phyloP scores from a whole-genome alignment of 2,329 filamentous ascomycete species.

The Exophiala spinifera region DNA sequence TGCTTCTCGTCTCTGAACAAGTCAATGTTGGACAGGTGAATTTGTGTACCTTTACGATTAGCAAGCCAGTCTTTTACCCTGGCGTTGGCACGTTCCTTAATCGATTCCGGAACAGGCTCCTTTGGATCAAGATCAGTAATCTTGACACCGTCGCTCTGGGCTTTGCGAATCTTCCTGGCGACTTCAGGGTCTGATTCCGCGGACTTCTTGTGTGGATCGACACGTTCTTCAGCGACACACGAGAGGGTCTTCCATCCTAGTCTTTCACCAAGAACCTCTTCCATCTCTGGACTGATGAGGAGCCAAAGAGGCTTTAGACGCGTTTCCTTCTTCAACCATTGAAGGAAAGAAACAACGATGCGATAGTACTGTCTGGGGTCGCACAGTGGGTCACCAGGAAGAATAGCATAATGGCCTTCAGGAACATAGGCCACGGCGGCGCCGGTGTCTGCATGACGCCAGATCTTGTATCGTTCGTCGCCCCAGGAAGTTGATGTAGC shows the following conservation, averaged over 20 bases:
- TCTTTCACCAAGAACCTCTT: conserved; percentile 74
- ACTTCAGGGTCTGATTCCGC: conserved; percentile 64
- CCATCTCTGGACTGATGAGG: conserved; percentile 73
- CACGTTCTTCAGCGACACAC: conserved; percentile 83
- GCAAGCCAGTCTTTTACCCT: conserved; percentile 76
- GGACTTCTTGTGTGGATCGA: conserved; percentile 68
- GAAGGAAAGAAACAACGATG: conserved; percentile 71
- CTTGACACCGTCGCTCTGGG: conserved; percentile 79
- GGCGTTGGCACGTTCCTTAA: conserved; percentile 66
- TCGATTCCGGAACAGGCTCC: conserved; percentile 60
- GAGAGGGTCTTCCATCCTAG: conserved; percentile 86
- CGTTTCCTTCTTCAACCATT: conserved; percentile 68
- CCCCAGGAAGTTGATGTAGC: conserved; percentile 92
- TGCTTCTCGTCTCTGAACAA: conserved; percentile 84
- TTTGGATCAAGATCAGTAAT: conserved; percentile 70
- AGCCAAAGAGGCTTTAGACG: conserved; percentile 82
- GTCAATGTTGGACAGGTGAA: conserved; percentile 84
- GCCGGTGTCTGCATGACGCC: conserved; percentile 74
- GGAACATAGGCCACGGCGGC: conserved; percentile 82
- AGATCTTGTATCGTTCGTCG: conserved; percentile 82
- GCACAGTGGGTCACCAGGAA: conserved; percentile 84
- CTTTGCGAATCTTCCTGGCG: conserved; percentile 72
- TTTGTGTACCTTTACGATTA: conserved; percentile 77
- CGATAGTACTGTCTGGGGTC: conserved; percentile 71
- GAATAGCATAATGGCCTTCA: conserved; percentile 73